Evolutionary conservation across 495 filamentous ascomycete genomes (phyloP).

Genomic region (Chaetomium tenue): DNA sequence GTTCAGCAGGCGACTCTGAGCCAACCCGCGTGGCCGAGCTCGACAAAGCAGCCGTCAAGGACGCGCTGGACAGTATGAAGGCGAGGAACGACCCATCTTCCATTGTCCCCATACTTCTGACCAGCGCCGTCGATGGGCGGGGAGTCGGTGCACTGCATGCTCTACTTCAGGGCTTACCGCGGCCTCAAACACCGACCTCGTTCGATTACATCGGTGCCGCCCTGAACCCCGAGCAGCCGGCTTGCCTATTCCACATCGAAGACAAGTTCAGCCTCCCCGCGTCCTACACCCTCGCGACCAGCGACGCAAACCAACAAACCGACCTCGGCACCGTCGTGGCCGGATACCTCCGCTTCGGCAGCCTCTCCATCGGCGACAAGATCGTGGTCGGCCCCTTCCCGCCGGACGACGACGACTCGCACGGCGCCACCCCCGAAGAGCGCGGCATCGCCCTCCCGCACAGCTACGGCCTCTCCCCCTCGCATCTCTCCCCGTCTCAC

Average conservation of each 20-base stretch:
- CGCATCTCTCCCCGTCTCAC: slow-evolving; percentile 42
- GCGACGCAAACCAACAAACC: slow-evolving; percentile 36
- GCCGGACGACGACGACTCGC: slow-evolving; percentile 42
- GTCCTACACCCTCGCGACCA: slow-evolving; percentile 45
- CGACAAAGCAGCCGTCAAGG: slow-evolving; percentile 54
- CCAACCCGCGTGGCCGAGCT: slow-evolving; percentile 37
- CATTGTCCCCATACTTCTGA: slow-evolving; percentile 81
- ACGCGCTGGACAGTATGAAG: slow-evolving; percentile 47
- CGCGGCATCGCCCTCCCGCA: slow-evolving; percentile 20
- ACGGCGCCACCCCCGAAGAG: slow-evolving; percentile 40
- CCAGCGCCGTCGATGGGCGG: slow-evolving; percentile 80
- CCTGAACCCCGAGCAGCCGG: slow-evolving; percentile 50
- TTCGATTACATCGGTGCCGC: slow-evolving; percentile 45
- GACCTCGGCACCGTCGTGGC: slow-evolving; percentile 64
- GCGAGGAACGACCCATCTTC: slow-evolving; percentile 47
- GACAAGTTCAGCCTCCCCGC: slow-evolving; percentile 64
- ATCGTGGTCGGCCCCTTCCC: slow-evolving; percentile 78
- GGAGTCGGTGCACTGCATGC: slow-evolving; percentile 82
- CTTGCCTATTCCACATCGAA: slow-evolving; percentile 78
- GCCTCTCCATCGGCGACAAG: slow-evolving; percentile 72
- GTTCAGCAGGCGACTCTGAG: slow-evolving; percentile 36
- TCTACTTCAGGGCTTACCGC: slow-evolving; percentile 71
- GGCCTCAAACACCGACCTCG: slow-evolving; percentile 56
- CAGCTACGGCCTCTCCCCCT: slow-evolving; percentile 40
- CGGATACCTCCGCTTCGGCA: slow-evolving; percentile 77